A percentile compares a stretch with the other conserved stretches of the same genome.
Conservation (phyloP, 805 yeast species). For the Candida bentonensis region DNA sequence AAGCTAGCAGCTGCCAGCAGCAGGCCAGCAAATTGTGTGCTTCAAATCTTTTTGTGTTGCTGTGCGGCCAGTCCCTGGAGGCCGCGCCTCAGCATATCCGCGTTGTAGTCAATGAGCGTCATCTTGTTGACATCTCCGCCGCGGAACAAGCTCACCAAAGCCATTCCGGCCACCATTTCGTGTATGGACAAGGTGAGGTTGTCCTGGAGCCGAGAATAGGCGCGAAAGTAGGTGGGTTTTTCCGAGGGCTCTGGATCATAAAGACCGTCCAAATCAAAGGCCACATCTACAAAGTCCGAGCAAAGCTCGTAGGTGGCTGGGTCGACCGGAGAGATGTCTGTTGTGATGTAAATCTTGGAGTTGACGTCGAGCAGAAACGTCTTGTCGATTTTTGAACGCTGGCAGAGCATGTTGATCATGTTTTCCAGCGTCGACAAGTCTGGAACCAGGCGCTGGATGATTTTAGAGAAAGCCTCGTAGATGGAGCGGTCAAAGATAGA, state of each 20-base stretch:
- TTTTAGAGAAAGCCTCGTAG: constrained; percentile 87
- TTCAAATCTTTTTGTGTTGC: background rate
- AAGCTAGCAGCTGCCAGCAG: too few relatives aligned
- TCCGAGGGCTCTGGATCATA: constrained; percentile 14
- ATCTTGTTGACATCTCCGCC: constrained; percentile 40
- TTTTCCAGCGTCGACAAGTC: constrained; percentile 83
- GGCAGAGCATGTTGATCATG: constrained; percentile 74
- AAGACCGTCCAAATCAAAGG: constrained; percentile 60
- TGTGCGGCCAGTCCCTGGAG: constrained; percentile 29
- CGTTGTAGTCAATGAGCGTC: constrained; percentile 79
- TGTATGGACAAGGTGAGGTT: constrained; percentile 75
- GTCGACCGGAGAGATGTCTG: constrained; percentile 92
- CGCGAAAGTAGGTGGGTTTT: constrained; percentile 2
- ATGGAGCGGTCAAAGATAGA: constrained; percentile 92
- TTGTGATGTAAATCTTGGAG: constrained; percentile 88
- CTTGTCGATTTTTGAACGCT: constrained; percentile 82
- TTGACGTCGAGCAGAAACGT: constrained; percentile 85
- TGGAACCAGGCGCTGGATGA: constrained; percentile 79
- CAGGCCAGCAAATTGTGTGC: too few relatives aligned
- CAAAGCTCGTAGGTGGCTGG: constrained; percentile 92
- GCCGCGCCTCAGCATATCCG: constrained; percentile 63
- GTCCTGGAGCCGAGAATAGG: constrained; percentile 51
- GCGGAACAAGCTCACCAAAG: constrained; percentile 76
- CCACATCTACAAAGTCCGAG: constrained; percentile 91
- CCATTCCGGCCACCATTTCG: constrained; percentile 87